Base-by-base conservation (phyloP, 202 grass and related monocot species). In the Digitaria exilis region DNA sequence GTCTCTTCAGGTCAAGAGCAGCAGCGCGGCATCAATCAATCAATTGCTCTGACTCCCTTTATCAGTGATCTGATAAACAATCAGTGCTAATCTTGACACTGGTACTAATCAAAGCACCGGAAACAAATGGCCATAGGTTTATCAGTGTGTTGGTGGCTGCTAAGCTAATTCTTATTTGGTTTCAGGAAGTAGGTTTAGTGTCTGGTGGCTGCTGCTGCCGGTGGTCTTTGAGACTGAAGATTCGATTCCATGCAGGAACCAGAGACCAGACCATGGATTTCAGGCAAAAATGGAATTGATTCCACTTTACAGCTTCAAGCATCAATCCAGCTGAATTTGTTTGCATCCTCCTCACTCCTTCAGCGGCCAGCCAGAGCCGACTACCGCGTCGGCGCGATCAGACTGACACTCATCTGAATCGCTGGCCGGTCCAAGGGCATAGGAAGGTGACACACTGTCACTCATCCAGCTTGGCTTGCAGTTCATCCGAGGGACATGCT, bases 401-500 rank as follows among this genome's bases (percentile, higher is more conserved):
- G 49, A 37, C 30, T n/a, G 50, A 30, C 44, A 29, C 9, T 50
- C 25, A 25, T n/a, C 28, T 29, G 57, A 60, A 28, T 28, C 25
- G 13, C 15, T 29, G 25, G 57, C 25, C 25, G 4, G 44, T 31
- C 44, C 44, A 28, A 30, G 24, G 43, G 24, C 67, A 46, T 9
- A 49, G 24, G 3, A 71, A 78, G 7, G 34, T 28, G 19, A 51
- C 43, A 79, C 21, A 8, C 9, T 39, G 19, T 51, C 60, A 79
- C 30, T 35, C 22, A 4, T 71, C 77, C 77, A 80, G 46, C 60
- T 52, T 39, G 60, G 76, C 61, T 37, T 65, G 77, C 15, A 41
- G 31, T 54, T 80, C 62, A 26, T 54, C 61, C 8, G 26, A 25
- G 1, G 7, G 46, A 52, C 76, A 63, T 22, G 12, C 29, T 39